Evolutionary conservation across 176 grass and related monocot species (phyloP).

Genomic region (Raddia guianensis): DNA sequence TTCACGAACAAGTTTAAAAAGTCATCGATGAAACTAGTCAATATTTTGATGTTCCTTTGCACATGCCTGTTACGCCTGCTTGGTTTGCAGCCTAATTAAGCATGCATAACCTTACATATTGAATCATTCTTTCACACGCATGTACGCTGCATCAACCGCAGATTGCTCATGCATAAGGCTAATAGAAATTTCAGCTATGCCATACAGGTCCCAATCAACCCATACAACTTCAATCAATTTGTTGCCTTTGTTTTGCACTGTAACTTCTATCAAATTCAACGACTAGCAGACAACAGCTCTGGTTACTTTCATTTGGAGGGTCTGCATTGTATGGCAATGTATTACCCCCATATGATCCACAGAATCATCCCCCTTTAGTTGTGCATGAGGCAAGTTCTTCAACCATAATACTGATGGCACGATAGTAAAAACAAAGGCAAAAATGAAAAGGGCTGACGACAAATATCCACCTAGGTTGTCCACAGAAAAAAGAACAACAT

Average conservation of each 20-base stretch:
- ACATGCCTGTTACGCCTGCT: neutral
- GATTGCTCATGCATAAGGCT: neutral
- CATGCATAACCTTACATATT: neutral
- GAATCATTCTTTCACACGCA: neutral
- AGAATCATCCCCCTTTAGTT: constrained; percentile 13
- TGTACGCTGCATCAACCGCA: neutral
- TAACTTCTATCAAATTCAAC: constrained; percentile 60
- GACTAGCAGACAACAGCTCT: constrained; percentile 44
- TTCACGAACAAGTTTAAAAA: constrained; percentile 1
- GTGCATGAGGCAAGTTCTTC: too few species aligned
- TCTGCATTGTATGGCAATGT: constrained; percentile 33
- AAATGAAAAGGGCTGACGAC: constrained; percentile 2
- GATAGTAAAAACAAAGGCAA: neutral
- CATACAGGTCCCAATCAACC: constrained; percentile 37
- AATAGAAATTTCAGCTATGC: too few species aligned
- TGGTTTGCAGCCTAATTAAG: neutral
- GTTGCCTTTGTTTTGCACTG: constrained; percentile 45
- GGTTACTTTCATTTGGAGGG: constrained; percentile 52
- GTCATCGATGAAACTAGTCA: neutral
- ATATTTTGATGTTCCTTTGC: too few species aligned
- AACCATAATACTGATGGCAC: constrained; percentile 24
- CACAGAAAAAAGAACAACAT: constrained; percentile 34
- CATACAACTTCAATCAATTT: constrained; percentile 67
- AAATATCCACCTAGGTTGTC: constrained; percentile 23
- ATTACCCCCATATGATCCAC: neutral